These are phyloP conservation scores for Annulohypoxylon stygium DNA, from an alignment of 495 filamentous ascomycete species.

Conservation along the genomic window DNA sequence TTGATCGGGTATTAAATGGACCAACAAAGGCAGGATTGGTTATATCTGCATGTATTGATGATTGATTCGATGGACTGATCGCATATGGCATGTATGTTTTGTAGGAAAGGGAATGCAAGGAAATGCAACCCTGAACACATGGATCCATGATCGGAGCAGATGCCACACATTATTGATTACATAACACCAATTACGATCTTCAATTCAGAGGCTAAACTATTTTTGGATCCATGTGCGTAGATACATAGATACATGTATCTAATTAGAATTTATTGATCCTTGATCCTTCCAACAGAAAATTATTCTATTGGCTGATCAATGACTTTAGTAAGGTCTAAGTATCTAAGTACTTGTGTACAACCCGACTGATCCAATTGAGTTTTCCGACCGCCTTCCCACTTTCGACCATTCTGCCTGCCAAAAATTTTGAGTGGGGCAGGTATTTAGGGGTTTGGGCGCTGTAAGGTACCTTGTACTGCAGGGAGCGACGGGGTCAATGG, in stretches of 20 bases:
- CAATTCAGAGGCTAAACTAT: background rate
- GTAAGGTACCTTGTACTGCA: background rate
- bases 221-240: background rate
- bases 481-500: conserved; percentile 7
- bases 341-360: background rate
- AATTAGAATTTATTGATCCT: background rate
- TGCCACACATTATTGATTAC: background rate
- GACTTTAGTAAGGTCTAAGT: background rate
- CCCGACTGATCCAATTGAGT: background rate
- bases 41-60: background rate
- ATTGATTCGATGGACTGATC: background rate
- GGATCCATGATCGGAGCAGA: background rate
- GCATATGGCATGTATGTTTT: background rate
- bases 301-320: background rate
- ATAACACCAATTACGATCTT: background rate
- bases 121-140: background rate
- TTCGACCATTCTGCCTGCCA: conserved; percentile 38
- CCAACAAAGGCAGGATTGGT: background rate
- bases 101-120: background rate
- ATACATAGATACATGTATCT: background rate
- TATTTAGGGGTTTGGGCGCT: conserved; percentile 1
- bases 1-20: background rate
- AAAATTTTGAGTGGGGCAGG: conserved; percentile 3
- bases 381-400: conserved; percentile 14
- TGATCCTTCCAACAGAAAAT: background rate